These are phyloP conservation scores for Boehmeria nivea DNA, from an alignment of 306 rosid genomes.

Conservation along the genomic window DNA sequence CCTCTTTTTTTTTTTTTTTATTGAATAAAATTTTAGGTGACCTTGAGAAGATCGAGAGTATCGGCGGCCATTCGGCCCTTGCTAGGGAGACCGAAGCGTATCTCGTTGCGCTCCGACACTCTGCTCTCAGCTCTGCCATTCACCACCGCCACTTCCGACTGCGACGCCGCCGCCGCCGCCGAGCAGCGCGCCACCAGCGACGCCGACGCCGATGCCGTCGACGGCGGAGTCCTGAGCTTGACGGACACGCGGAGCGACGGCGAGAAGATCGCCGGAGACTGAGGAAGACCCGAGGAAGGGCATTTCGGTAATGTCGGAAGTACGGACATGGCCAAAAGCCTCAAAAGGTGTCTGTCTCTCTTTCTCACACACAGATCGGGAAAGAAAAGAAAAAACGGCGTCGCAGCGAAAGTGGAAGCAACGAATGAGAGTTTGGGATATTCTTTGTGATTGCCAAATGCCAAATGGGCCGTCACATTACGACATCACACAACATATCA, in stretches of 20 bases:
- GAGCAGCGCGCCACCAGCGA: conserved; percentile 25
- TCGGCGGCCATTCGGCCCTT: conserved; percentile 89
- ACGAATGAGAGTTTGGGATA: no score
- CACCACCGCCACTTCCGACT: conserved; percentile 33
- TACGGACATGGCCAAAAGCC: conserved; percentile 13
- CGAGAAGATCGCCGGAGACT: not conserved
- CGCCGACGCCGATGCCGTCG: not conserved
- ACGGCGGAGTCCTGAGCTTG: not conserved
- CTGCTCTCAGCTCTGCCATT: conserved; percentile 33
- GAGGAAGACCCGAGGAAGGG: conserved; percentile 10
- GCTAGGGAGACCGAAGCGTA: conserved; percentile 82
- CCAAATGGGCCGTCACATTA: no score
- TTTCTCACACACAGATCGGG: no score
- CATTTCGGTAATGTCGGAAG: conserved; percentile 20
- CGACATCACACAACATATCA: no score
- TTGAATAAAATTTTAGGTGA: not conserved
- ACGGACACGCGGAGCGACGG: conserved; percentile 5
- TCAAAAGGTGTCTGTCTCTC: not conserved
- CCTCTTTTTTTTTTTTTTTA: not conserved
- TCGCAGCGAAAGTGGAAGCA: not conserved
- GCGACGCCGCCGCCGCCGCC: not conserved
- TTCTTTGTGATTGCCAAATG: no score
- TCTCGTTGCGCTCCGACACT: conserved; percentile 35
- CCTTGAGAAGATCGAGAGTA: conserved; percentile 83
- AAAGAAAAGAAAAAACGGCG: conserved; percentile 3